Conservation (phyloP, 2,329 filamentous ascomycete genomes). For the Alternaria ventricosa region DNA sequence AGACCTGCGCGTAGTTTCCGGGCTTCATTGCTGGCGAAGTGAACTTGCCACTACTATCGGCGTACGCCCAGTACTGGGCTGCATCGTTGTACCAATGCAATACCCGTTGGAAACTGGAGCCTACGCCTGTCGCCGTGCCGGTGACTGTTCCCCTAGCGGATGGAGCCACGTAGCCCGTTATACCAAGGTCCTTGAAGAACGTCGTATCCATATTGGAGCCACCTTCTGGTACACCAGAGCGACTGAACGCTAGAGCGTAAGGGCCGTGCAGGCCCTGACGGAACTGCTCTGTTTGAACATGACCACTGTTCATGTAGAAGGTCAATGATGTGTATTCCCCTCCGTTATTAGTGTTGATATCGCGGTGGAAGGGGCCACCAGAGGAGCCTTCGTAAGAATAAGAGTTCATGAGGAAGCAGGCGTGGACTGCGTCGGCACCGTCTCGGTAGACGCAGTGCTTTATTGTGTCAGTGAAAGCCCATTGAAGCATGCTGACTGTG, state of each 20-base stretch:
- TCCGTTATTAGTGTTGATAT: slow-evolving; percentile 71
- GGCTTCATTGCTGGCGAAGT: slow-evolving; percentile 71
- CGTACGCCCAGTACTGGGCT: slow-evolving; percentile 71
- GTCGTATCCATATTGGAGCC: slow-evolving; percentile 57
- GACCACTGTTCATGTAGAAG: slow-evolving; percentile 73
- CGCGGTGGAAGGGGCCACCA: slow-evolving; percentile 68
- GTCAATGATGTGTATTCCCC: slow-evolving; percentile 65
- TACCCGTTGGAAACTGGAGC: slow-evolving; percentile 60
- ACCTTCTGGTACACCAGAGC: slow-evolving; percentile 60
- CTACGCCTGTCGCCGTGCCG: slow-evolving; percentile 66
- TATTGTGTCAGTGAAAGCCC: not conserved
- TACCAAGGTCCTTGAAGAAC: slow-evolving; percentile 65
- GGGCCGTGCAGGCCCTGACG: slow-evolving; percentile 71
- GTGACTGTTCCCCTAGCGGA: slow-evolving; percentile 65
- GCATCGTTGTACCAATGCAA: slow-evolving; percentile 69
- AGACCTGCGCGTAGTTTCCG: slow-evolving; percentile 71
- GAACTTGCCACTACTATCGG: slow-evolving; percentile 62
- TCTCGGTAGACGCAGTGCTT: slow-evolving; percentile 66
- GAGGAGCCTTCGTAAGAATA: slow-evolving; percentile 66
- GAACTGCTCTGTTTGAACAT: slow-evolving; percentile 64
- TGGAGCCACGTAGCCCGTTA: slow-evolving; percentile 65
- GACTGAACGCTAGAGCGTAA: slow-evolving; percentile 67
- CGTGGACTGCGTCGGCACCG: slow-evolving; percentile 56
- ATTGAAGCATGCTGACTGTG: not conserved
- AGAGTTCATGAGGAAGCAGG: slow-evolving; percentile 65